A percentile compares a stretch with the other conserved stretches of the same genome.
These are phyloP conservation scores for Epichloe baconii DNA, from an alignment of 2,329 filamentous ascomycete species.

Conservation along the genomic window DNA sequence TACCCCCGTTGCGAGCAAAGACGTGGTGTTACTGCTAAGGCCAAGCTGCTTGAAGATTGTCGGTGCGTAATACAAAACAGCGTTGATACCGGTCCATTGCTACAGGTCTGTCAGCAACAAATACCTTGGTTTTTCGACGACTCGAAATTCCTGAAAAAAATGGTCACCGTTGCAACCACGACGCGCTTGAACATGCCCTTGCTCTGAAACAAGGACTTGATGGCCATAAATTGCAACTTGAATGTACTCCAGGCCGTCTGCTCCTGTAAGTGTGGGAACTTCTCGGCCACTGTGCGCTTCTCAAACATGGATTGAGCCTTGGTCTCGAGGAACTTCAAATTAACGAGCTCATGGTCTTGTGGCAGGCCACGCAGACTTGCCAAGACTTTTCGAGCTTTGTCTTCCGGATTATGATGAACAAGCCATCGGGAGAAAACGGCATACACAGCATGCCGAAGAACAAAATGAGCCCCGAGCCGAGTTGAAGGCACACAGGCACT, in stretches of 20 bases:
- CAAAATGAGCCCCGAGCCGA: too few relatives aligned
- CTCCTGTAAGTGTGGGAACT: constrained; percentile 52
- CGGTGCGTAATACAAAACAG: constrained; percentile 56
- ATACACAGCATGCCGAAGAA: constrained; percentile 57
- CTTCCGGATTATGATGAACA: constrained; percentile 54
- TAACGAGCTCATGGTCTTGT: too few relatives aligned
- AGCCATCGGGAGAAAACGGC: constrained; percentile 69
- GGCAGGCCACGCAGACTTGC: constrained; percentile 48
- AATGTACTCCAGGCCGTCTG: constrained; percentile 49
- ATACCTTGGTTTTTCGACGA: too few relatives aligned
- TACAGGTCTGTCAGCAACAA: background rate
- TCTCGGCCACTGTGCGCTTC: constrained; percentile 26
- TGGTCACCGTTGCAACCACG: background rate
- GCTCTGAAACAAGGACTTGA: background rate
- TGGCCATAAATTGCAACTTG: constrained; percentile 57
- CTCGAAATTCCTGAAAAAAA: background rate
- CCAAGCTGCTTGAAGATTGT: constrained; percentile 57
- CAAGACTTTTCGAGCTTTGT: constrained; percentile 38
- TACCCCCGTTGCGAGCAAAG: constrained; percentile 56
- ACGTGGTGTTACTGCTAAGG: constrained; percentile 34
- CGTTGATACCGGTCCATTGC: constrained; percentile 34
- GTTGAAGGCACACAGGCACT: too few relatives aligned
- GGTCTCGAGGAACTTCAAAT: too few relatives aligned
- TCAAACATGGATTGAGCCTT: too few relatives aligned
- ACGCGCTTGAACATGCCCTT: background rate